A percentile compares a stretch with the other conserved stretches of the same genome.
phyloP scores from a whole-genome alignment of 371 early-diverging fungal genomes.

The Apophysomyces trapeziformis region DNA sequence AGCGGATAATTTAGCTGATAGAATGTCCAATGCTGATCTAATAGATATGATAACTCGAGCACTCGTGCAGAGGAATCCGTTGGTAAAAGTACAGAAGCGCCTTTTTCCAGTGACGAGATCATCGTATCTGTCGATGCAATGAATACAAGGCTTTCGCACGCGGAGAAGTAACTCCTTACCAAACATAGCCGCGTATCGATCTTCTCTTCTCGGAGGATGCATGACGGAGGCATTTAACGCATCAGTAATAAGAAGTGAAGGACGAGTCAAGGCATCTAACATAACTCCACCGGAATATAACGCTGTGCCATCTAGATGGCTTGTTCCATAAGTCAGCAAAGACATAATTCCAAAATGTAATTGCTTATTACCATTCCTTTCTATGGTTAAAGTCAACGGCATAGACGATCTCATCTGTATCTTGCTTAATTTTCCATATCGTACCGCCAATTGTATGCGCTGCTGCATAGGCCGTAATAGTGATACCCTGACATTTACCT shows the following conservation, averaged over 20 bases:
- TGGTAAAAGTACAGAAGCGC: constrained; percentile 90
- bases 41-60: constrained; percentile 88
- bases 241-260: constrained; percentile 92
- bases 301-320: constrained; percentile 86
- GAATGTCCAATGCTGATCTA: constrained; percentile 88
- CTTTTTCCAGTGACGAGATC: constrained; percentile 58
- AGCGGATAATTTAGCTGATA: constrained; percentile 71
- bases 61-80: constrained; percentile 89
- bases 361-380: constrained; percentile 77
- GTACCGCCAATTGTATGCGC: constrained; percentile 98
- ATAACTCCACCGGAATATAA: constrained; percentile 76
- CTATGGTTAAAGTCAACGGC: constrained; percentile 97
- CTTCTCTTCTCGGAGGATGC: constrained; percentile 69
- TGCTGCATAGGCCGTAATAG: constrained; percentile 91
- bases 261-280: constrained; percentile 73
- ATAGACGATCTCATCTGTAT: constrained; percentile 93
- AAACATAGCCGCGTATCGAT: constrained; percentile 76
- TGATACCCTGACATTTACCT: constrained; percentile 87
- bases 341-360: background rate
- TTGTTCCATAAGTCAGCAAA: constrained; percentile 23
- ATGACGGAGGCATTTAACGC: constrained; percentile 75
- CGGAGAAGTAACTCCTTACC: constrained; percentile 41
- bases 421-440: constrained; percentile 96
- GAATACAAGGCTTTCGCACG: background rate
- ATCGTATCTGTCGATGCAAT: constrained; percentile 56